These are phyloP conservation scores for Adansonia rubrostipa DNA, from an alignment of 441 rosid species.

Conservation along the genomic window DNA sequence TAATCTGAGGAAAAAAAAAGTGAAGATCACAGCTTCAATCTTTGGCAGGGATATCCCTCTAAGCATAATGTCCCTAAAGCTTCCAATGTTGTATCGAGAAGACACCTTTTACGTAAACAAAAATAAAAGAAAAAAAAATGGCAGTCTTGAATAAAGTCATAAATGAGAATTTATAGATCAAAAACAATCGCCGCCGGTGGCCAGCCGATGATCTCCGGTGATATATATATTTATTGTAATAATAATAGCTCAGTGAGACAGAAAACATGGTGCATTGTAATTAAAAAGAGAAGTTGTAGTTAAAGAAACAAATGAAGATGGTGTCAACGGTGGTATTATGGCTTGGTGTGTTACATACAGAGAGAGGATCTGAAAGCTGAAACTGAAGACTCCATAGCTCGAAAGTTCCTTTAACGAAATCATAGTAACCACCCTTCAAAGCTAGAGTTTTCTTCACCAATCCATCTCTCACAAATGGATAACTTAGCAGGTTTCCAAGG, in stretches of 20 bases:
- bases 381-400: slow-evolving; percentile 80
- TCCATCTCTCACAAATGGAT: slow-evolving; percentile 86
- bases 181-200: neutral
- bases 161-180: slow-evolving; percentile 17
- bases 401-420: slow-evolving; percentile 69
- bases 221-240: slow-evolving; percentile 3
- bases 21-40: slow-evolving; percentile 38
- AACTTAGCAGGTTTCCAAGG: slow-evolving; percentile 71
- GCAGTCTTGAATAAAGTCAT: slow-evolving; percentile 45
- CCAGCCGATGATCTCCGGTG: slow-evolving; percentile 23
- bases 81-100: slow-evolving; percentile 81
- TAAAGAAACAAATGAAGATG: slow-evolving; percentile 26
- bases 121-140: slow-evolving; percentile 22
- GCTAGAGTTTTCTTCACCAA: slow-evolving; percentile 65
- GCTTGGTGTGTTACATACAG: slow-evolving; percentile 52
- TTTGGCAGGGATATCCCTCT: slow-evolving; percentile 41
- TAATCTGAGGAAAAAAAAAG: neutral
- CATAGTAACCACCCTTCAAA: slow-evolving; percentile 78
- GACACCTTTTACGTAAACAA: slow-evolving; percentile 76
- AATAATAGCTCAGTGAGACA: slow-evolving; percentile 26
- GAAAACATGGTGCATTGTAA: slow-evolving; percentile 30
- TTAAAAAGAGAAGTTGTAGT: neutral
- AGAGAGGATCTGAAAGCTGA: slow-evolving; percentile 52
- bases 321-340: slow-evolving; percentile 23
- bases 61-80: slow-evolving; percentile 55